These are phyloP conservation scores for Sanghuangporus baumii DNA, from an alignment of 1,284 basidiomycete genomes.

Conservation along the genomic window DNA sequence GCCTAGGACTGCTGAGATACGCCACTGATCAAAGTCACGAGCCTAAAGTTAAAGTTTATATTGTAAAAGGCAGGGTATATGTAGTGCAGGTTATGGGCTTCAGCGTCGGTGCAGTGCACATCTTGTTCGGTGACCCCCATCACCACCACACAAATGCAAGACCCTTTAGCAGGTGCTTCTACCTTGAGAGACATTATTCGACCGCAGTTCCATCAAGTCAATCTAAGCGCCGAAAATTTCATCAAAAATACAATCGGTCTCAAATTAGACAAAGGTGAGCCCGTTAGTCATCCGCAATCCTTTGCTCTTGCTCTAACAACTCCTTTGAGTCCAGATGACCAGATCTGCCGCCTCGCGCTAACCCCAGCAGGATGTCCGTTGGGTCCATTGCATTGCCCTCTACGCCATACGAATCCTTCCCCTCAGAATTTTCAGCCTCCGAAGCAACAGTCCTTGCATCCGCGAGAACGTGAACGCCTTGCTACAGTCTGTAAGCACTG, in stretches of 20 bases:
- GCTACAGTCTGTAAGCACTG: slow-evolving; percentile 99
- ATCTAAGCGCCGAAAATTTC: slow-evolving; percentile 78
- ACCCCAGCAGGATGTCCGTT: slow-evolving; percentile 82
- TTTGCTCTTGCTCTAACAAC: slow-evolving; percentile 9
- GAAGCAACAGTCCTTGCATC: slow-evolving; percentile 74
- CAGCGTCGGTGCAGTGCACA: not conserved
- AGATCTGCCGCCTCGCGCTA: slow-evolving; percentile 83
- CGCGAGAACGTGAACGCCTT: slow-evolving; percentile 79
- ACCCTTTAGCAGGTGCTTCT: slow-evolving; percentile 60
- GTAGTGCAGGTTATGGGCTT: too few species aligned
- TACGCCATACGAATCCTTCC: slow-evolving; percentile 86
- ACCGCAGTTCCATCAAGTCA: slow-evolving; percentile 92
- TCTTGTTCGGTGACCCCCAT: not conserved
- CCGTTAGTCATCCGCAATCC: slow-evolving; percentile 6
- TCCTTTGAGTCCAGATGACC: slow-evolving; percentile 57
- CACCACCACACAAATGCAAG: slow-evolving; percentile 30
- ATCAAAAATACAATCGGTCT: slow-evolving; percentile 82
- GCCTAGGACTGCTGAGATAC: not conserved
- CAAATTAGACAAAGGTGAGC: slow-evolving; percentile 87
- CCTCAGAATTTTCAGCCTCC: slow-evolving; percentile 83
- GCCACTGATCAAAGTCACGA: not conserved
- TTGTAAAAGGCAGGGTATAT: too few species aligned
- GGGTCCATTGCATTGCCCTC: slow-evolving; percentile 81
- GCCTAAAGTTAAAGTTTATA: too few species aligned
- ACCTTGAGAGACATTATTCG: slow-evolving; percentile 70